phyloP scores from a whole-genome alignment of 176 grass and related monocot genomes.

The Alloteropsis semialata region DNA sequence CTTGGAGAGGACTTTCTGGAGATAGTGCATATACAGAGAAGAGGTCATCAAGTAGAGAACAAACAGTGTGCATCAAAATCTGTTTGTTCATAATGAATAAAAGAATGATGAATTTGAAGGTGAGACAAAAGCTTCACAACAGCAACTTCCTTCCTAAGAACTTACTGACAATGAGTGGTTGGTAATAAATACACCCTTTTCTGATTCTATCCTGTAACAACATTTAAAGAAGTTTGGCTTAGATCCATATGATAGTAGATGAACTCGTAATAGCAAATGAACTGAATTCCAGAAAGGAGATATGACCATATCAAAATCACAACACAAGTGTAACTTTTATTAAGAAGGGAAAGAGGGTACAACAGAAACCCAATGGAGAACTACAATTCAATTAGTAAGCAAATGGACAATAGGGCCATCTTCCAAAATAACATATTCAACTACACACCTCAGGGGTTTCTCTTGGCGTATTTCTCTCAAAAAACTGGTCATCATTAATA shows the following conservation, averaged over 20 bases:
- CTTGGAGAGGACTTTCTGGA: constrained; percentile 4
- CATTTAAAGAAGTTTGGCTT: constrained; percentile 5
- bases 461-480: no score
- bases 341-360: background rate
- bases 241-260: constrained; percentile 21
- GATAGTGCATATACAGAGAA: constrained; percentile 4
- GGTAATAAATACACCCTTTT: constrained; percentile 86
- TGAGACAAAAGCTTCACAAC: background rate
- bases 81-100: constrained; percentile 7
- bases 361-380: background rate
- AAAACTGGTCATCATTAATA: constrained; percentile 2
- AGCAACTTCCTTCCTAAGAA: constrained; percentile 3
- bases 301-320: constrained; percentile 6
- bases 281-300: background rate
- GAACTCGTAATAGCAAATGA: constrained; percentile 27
- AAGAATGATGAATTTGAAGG: constrained; percentile 3
- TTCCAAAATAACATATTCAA: background rate
- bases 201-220: constrained; percentile 73
- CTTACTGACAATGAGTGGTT: constrained; percentile 80
- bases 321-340: background rate
- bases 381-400: background rate
- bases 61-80: background rate
- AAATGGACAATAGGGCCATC: constrained; percentile 13
- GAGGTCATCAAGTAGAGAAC: background rate
- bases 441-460: no score